phyloP scores from a whole-genome alignment of 441 rosid species.

The Corymbia citriodora region DNA sequence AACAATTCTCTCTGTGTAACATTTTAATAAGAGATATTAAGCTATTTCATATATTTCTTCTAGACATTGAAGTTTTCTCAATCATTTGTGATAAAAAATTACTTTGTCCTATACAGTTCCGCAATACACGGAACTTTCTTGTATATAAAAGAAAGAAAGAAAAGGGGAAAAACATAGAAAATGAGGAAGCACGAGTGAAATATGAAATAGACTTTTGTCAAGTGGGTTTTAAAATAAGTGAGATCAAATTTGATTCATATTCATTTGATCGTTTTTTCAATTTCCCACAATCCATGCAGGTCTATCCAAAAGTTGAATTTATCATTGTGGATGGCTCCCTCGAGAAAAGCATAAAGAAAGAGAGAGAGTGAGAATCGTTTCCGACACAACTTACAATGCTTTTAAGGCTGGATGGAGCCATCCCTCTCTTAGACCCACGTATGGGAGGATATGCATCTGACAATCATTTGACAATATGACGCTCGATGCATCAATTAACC shows the following conservation, averaged over 20 bases:
- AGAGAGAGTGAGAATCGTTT: not conserved
- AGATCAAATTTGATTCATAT: not conserved
- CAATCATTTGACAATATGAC: not conserved
- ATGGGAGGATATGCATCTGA: not conserved
- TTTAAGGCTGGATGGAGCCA: not conserved
- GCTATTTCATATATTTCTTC: not conserved
- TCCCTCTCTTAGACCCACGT: too few species aligned
- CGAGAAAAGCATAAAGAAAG: not conserved
- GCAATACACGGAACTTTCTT: not conserved
- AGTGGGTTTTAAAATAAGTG: not conserved
- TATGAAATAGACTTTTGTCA: not conserved
- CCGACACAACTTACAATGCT: not conserved
- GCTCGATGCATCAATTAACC: not conserved
- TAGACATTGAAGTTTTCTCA: not conserved
- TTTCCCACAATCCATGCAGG: not conserved
- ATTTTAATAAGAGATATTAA: not conserved
- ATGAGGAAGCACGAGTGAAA: not conserved
- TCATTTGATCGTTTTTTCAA: not conserved
- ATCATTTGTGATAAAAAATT: not conserved
- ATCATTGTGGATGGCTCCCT: not conserved
- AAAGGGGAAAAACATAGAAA: accelerated
- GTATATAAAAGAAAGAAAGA: not conserved
- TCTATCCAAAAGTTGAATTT: not conserved
- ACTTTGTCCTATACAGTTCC: not conserved
- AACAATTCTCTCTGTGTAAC: not conserved